Evolutionary conservation across 169 alveolate genomes (phyloP), one percentile per base, ranked within the genome.

Genomic region (Pseudocohnilembus persalinus): DNA sequence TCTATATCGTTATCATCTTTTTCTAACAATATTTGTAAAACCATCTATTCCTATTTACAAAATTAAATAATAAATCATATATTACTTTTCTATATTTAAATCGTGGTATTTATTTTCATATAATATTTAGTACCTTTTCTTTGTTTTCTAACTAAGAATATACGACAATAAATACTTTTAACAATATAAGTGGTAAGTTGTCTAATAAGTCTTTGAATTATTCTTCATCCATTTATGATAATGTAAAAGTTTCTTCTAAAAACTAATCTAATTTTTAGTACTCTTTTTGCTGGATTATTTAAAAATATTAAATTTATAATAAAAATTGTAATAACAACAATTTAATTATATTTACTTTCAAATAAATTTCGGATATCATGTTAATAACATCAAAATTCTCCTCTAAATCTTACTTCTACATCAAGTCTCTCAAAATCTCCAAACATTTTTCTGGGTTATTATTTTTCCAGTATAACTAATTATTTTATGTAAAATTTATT

Each of bases 291-390:
- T 73, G 34, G 29, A 26, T 79, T 1, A 31, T 31, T 29, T 28
- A 34, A 34, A 0, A 34, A 27, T 31, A 33, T 27, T 0, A 0
- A 33, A 27, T 33, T 29, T 0, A 11, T 63, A 28, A 28, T 6
- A 4, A 24, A 28, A 26, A 25, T 26, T 0, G 30, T 0, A 6
- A 25, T 20, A 6, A 49, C n/a, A 78, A 34, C 20, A 4, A 49
- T 49, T 49, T 11, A 0, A 6, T 77, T 27, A 34, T 34, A 6
- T 0, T 35, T 79, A 79, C 84, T 31, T 24, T 79, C 16, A 34
- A 49, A 64, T 49, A 79, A 26, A 79, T 79, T 79, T 79, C 74
- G 25, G 76, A 79, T 63, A 79, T 79, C 84, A 79, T 79, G 20
- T 79, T 68, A 49, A 79, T 63, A 29, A 79, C 29, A 64, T 79